Evolutionary conservation across 306 rosid genomes (phyloP), one percentile per base, ranked within the genome.

Genomic region (Cucurbita maxima): DNA sequence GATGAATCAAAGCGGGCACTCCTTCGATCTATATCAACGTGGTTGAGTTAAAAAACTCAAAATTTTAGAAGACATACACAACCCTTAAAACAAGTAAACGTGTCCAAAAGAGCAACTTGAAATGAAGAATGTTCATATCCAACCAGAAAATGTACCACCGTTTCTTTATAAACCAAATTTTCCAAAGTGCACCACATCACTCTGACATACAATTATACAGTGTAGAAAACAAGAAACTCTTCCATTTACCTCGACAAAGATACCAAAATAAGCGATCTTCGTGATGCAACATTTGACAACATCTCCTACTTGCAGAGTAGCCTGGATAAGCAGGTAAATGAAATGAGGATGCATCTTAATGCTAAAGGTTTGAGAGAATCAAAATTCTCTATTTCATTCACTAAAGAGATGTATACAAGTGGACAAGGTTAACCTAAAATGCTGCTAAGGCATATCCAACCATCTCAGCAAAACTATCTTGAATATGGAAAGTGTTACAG

Each of bases 281-380:
- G 80, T 87, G 81, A 94, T 63, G 83, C 87, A 69, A 68, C 97
- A 87, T 83, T 91, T 89, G 61, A 94, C 92, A 75, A 91, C 75
- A 78, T 94, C 99, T 19, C 99, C 99, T 41, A 91, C 87, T 88
- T 88, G 92, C 78, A 91, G 97, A 79, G 78, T 89, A 53, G 90
- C 90, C 97, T 91, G 91, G 77, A 80, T 58, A 73, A 78, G 74
- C 78, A 76, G 78, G 51, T 73, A 20, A 59, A 64, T 68, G 54
- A 30, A 30, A 30, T 30, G 34, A 30, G 3, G 34, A 30, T 30
- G 2, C 34, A 30, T 30, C 3, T 30, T 30, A 30, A 30, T 30
- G 34, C 3, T 30, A 30, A 30, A 30, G 34, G 34, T 30, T 30
- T 30, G 34, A 30, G 34, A 30, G 34, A 30, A 30, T 30, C 34